A percentile compares a stretch with the other conserved stretches of the same genome.
Conservation (phyloP, 192 early-diverging fungal genomes). For the Mortierella alpina region DNA sequence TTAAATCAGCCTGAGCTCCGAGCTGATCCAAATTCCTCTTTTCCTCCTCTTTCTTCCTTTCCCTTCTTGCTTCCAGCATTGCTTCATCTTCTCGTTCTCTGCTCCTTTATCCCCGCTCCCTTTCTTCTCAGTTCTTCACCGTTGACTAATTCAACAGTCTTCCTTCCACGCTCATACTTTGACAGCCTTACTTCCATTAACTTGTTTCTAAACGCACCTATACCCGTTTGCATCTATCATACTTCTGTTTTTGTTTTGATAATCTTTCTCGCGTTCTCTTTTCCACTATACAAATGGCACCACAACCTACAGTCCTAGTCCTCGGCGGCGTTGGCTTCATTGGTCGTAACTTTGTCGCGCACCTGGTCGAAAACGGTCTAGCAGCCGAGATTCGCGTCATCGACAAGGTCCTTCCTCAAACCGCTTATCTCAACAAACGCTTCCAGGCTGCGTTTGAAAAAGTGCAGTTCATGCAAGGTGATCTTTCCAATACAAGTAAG, state of each 20-base stretch:
- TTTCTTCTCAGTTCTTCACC: neutral
- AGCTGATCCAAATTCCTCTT: neutral
- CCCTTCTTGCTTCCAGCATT: neutral
- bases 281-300: constrained; percentile 44
- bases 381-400: constrained; percentile 75
- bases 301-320: constrained; percentile 72
- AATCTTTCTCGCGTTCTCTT: neutral
- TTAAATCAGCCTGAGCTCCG: neutral
- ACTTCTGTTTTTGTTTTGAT: neutral
- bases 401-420: constrained; percentile 85
- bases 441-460: constrained; percentile 77
- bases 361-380: constrained; percentile 76
- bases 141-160: neutral
- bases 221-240: neutral
- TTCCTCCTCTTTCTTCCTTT: constrained; percentile 2
- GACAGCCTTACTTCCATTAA: neutral
- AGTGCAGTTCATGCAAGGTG: constrained; percentile 83
- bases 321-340: constrained; percentile 91
- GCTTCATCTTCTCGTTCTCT: neutral
- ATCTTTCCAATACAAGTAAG: constrained; percentile 80
- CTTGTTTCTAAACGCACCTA: neutral
- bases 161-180: neutral
- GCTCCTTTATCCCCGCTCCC: neutral
- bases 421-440: constrained; percentile 72
- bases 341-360: constrained; percentile 81